phyloP scores from a whole-genome alignment of 306 rosid species.

The Acacia acuminata region DNA sequence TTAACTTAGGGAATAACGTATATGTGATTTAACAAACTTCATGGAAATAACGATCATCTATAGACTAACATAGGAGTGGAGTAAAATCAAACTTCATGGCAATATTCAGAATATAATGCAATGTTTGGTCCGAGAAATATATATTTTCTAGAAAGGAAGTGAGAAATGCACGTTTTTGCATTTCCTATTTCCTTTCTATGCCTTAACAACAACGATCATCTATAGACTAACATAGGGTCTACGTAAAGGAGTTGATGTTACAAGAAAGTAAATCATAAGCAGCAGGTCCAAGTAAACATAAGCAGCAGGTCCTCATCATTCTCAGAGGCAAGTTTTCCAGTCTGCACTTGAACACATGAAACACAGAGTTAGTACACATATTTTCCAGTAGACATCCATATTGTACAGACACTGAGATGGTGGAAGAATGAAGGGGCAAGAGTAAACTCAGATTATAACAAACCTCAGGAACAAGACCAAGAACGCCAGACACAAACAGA shows the following conservation, averaged over 20 bases:
- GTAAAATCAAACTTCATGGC: neutral
- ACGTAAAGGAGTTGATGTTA: neutral
- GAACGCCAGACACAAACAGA: slow-evolving; percentile 84
- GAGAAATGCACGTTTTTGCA: neutral
- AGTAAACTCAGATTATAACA: neutral
- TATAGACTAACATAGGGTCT: slow-evolving; percentile 2
- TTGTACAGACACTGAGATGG: neutral
- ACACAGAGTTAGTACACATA: slow-evolving; percentile 5
- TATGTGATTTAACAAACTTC: too few species aligned
- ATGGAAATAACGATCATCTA: too few species aligned
- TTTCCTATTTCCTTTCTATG: neutral
- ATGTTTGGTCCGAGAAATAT: neutral
- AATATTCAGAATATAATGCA: neutral
- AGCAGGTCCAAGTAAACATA: neutral
- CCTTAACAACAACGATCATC: neutral
- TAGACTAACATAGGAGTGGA: neutral
- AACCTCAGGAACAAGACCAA: slow-evolving; percentile 94
- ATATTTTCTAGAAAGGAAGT: neutral
- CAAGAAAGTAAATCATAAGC: neutral
- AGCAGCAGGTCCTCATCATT: slow-evolving; percentile 51
- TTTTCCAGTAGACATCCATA: neutral
- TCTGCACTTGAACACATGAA: slow-evolving; percentile 47
- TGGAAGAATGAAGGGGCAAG: neutral
- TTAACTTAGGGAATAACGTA: too few species aligned
- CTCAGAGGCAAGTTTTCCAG: slow-evolving; percentile 82